phyloP scores from a whole-genome alignment of 1,284 basidiomycete genomes.

The Nidula niveotomentosa region DNA sequence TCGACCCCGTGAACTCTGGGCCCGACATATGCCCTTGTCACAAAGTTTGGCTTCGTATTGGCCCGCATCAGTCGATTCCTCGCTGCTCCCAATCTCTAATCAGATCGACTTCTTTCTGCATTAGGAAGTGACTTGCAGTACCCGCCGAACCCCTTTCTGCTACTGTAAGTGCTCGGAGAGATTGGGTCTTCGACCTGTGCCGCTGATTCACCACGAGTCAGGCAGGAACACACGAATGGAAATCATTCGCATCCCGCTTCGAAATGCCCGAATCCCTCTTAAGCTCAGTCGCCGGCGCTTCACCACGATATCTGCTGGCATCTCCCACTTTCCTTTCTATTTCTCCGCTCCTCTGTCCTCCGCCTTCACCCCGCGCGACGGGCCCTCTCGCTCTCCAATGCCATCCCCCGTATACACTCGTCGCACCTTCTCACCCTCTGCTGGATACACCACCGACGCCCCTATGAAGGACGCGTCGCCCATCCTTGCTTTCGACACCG shows the following conservation, averaged over 20 bases:
- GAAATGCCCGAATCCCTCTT: conserved; percentile 32
- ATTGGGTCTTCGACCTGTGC: conserved; percentile 7
- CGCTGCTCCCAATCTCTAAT: conserved; percentile 1
- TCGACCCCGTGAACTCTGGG: not conserved
- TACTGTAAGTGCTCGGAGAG: conserved; percentile 3
- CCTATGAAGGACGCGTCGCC: conserved; percentile 40
- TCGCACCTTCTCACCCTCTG: conserved; percentile 21
- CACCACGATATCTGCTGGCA: not conserved
- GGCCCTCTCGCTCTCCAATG: conserved; percentile 33
- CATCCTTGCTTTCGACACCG: conserved; percentile 36
- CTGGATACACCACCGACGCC: conserved; percentile 10
- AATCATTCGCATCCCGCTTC: conserved; percentile 26
- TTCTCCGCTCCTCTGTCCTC: conserved; percentile 13
- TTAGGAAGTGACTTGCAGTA: conserved; percentile 1
- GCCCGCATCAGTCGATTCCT: not conserved
- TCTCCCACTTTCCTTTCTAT: conserved; percentile 6
- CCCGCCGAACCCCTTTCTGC: conserved; percentile 15
- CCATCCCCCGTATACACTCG: conserved; percentile 32
- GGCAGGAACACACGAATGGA: conserved; percentile 29
- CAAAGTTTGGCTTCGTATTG: not conserved
- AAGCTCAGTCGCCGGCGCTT: conserved; percentile 26
- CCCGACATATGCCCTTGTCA: conserved; percentile 11
- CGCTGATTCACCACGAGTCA: conserved; percentile 36
- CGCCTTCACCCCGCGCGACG: conserved; percentile 27
- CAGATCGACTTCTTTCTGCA: conserved; percentile 2